These are phyloP conservation scores for Solanum chmielewskii DNA, from an alignment of 257 asterid genomes.

Conservation along the genomic window DNA sequence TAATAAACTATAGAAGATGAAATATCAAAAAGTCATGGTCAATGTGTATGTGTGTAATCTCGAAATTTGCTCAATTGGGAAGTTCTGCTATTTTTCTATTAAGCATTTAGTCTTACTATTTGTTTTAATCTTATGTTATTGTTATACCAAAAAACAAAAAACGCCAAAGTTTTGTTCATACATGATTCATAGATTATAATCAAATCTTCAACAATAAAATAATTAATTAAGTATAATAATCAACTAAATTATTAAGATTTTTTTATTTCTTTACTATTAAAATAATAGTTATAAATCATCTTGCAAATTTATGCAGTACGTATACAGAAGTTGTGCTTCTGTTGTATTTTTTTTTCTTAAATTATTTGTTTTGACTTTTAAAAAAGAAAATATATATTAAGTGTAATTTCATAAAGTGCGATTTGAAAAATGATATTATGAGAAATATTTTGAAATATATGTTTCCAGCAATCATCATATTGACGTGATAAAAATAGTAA, in stretches of 20 bases:
- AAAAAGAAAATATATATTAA: no score
- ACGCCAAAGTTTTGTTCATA: background rate
- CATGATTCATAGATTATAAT: no score
- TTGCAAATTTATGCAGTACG: background rate
- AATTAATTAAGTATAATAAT: no score
- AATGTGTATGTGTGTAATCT: slow-evolving; percentile 7
- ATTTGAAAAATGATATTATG: no score
- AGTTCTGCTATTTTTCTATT: background rate
- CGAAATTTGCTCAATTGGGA: background rate
- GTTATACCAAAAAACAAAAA: background rate
- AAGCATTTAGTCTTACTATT: background rate
- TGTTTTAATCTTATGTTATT: background rate
- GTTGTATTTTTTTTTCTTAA: background rate
- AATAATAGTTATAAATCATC: background rate
- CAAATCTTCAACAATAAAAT: background rate
- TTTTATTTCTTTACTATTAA: background rate
- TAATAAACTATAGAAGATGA: background rate
- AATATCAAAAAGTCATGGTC: slow-evolving; percentile 4
- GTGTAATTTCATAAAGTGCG: no score
- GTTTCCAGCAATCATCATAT: no score
- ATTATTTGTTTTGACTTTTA: background rate
- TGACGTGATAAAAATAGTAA: background rate
- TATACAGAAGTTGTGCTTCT: background rate
- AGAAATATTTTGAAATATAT: no score
- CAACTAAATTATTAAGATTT: no score